Conservation (phyloP, 106 monocot species). For the Gastrodia elata region DNA sequence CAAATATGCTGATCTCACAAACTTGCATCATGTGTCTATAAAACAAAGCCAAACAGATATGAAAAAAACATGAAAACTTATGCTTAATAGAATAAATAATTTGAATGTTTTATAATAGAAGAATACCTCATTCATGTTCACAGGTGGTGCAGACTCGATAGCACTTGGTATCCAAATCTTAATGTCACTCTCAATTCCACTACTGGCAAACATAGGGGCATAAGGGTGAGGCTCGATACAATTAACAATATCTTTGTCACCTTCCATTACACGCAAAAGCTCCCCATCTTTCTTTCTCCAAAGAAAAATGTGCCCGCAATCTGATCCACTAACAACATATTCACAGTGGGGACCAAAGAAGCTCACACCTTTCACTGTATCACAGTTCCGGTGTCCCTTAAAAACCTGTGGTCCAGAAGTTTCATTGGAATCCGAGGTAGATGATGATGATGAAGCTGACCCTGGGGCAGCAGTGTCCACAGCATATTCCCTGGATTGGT, state of each 20-base stretch:
- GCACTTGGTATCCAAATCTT: constrained; percentile 81
- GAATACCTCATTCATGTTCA: constrained; percentile 51
- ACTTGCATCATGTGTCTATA: no score
- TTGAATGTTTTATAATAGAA: background rate
- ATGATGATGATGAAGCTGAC: constrained; percentile 12
- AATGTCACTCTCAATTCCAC: constrained; percentile 75
- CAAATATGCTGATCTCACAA: background rate
- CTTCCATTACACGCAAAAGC: constrained; percentile 63
- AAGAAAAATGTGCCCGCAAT: constrained; percentile 80
- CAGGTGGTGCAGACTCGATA: constrained; percentile 22
- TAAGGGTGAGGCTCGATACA: constrained; percentile 74
- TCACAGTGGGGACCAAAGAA: constrained; percentile 78
- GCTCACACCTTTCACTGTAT: constrained; percentile 75
- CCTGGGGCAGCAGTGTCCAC: constrained; percentile 4
- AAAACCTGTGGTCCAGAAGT: constrained; percentile 24
- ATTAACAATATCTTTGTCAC: constrained; percentile 64
- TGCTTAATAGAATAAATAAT: background rate
- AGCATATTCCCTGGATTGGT: constrained; percentile 2
- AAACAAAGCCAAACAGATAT: background rate
- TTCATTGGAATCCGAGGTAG: constrained; percentile 1
- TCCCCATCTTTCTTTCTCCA: constrained; percentile 80
- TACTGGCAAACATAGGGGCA: constrained; percentile 53
- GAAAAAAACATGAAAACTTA: background rate
- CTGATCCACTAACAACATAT: constrained; percentile 89
- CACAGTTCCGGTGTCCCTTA: constrained; percentile 50